A percentile compares a stretch with the other conserved stretches of the same genome.
Evolutionary conservation across 257 asterid genomes (phyloP).

Genomic region (Scutellaria minor): DNA sequence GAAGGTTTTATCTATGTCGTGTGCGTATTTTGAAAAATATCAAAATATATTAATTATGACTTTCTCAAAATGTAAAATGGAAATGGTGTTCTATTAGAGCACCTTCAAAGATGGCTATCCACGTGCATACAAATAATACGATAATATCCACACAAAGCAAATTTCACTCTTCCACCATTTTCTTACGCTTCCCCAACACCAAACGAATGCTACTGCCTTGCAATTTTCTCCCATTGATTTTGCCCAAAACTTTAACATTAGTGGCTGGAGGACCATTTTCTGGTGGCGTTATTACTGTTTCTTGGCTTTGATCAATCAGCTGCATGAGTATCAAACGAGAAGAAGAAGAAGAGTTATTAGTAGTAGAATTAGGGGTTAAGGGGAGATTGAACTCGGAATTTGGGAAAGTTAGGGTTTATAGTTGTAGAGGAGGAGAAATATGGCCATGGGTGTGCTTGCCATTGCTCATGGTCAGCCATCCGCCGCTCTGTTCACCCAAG

Average conservation of each 20-base stretch:
- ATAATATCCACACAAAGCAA: conserved; percentile 13
- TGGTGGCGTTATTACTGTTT: conserved; percentile 11
- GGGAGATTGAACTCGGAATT: conserved; percentile 36
- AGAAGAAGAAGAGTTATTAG: conserved; percentile 32
- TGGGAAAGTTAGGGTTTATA: conserved; percentile 23
- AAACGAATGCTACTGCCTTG: neutral
- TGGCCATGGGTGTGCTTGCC: conserved; percentile 53
- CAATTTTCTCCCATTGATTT: neutral
- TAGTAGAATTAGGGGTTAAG: conserved; percentile 18
- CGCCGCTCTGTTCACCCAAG: conserved; percentile 34
- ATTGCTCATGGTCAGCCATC: conserved; percentile 51
- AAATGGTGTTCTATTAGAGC: no score
- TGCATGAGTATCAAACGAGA: conserved; percentile 58
- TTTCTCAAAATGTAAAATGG: no score
- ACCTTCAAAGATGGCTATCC: no score
- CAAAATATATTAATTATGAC: no score
- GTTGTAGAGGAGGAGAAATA: conserved; percentile 31
- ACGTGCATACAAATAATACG: neutral
- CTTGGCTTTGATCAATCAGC: conserved; percentile 39
- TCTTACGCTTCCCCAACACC: neutral
- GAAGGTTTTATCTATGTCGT: no score
- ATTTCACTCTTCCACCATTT: neutral
- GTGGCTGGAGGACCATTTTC: neutral
- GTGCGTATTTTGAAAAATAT: no score
- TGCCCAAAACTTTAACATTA: conserved; percentile 1